A percentile compares a stretch with the other conserved stretches of the same genome.
phyloP scores from a whole-genome alignment of 2,329 filamentous ascomycete genomes.

The Epichloe bromicola region DNA sequence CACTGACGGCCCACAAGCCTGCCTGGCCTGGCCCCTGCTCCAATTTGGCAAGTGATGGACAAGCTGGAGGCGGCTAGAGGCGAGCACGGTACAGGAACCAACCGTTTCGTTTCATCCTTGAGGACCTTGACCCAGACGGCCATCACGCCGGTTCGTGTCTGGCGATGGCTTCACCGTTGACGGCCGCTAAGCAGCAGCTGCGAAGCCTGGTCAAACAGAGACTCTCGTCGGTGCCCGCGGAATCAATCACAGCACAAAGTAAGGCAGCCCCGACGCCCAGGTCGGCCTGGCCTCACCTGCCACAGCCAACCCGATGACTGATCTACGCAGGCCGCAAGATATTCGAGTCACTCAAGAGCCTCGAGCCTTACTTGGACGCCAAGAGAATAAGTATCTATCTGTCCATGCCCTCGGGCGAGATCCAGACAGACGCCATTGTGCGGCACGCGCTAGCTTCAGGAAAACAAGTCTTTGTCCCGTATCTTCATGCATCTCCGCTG shows the following conservation, averaged over 20 bases:
- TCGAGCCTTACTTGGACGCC: conserved; percentile 65
- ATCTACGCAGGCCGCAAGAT: conserved; percentile 47
- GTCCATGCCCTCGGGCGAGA: conserved; percentile 80
- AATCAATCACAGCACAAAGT: conserved; percentile 60
- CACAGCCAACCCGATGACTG: neutral
- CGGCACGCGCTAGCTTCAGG: conserved; percentile 61
- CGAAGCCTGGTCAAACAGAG: conserved; percentile 55
- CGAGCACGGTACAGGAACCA: neutral
- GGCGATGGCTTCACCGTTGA: conserved; percentile 3
- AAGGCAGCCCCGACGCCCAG: conserved; percentile 18
- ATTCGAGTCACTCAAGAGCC: conserved; percentile 49
- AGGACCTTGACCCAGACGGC: neutral
- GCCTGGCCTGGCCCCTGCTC: too few species aligned
- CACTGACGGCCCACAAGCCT: too few species aligned
- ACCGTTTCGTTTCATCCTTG: too few species aligned
- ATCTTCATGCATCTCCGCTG: conserved; percentile 54
- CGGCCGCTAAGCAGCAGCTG: conserved; percentile 61
- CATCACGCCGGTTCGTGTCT: neutral
- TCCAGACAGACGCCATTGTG: conserved; percentile 74
- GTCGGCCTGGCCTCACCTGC: neutral
- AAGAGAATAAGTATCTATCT: conserved; percentile 73
- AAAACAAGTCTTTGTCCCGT: conserved; percentile 86
- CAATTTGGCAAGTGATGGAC: neutral
- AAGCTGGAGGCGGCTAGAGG: neutral
- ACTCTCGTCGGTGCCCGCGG: conserved; percentile 47